These are phyloP conservation scores for Phytophthora macrochlamydospora DNA, from an alignment of 352 stramenopile species.

Conservation along the genomic window DNA sequence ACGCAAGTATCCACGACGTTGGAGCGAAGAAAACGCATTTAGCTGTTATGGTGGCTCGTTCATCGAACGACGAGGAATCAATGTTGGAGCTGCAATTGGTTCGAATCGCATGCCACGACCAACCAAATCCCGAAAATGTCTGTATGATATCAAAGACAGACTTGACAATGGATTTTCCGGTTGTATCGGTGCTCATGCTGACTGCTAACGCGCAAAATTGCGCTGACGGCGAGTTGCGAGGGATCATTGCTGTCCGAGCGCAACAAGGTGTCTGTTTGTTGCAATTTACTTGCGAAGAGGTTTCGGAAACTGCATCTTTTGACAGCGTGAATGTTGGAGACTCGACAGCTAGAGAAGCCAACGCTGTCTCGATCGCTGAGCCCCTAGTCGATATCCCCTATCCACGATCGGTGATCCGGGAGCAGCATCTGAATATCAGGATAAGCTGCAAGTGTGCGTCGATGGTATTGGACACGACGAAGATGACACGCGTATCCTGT, in stretches of 20 bases:
- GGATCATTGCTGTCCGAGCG: slow-evolving; percentile 15
- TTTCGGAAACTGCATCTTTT: slow-evolving; percentile 1
- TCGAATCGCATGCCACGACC: slow-evolving; percentile 5
- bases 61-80: background rate
- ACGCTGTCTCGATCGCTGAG: slow-evolving; percentile 17
- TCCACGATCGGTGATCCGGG: slow-evolving; percentile 11
- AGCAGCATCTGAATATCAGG: slow-evolving; percentile 7
- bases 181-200: background rate
- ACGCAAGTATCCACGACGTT: background rate
- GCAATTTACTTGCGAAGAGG: slow-evolving; percentile 1
- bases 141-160: slow-evolving; percentile 9
- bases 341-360: background rate
- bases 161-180: background rate
- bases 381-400: slow-evolving; percentile 13
- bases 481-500: slow-evolving; percentile 23
- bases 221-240: background rate
- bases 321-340: slow-evolving; percentile 5
- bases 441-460: slow-evolving; percentile 16
- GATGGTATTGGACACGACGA: slow-evolving; percentile 28
- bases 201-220: slow-evolving; percentile 8
- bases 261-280: slow-evolving; percentile 11
- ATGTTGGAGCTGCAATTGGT: slow-evolving; percentile 13
- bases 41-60: slow-evolving; percentile 14
- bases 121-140: background rate
- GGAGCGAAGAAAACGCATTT: background rate